Evolutionary conservation across 1,284 basidiomycete species (phyloP).

Genomic region (Ustilago tritici): DNA sequence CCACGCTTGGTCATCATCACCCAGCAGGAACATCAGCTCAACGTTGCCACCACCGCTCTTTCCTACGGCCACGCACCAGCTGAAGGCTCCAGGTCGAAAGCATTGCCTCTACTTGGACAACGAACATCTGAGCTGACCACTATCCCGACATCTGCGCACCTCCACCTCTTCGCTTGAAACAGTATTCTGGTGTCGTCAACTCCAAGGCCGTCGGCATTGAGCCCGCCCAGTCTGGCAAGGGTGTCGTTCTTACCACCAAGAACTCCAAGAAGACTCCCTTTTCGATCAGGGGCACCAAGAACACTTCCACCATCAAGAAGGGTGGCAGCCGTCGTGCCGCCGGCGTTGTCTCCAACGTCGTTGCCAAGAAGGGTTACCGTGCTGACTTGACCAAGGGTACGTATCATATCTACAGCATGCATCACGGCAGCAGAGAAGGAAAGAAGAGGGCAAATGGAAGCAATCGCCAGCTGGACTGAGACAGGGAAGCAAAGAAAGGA

Average conservation of each 20-base stretch:
- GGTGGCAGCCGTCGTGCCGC: constrained; percentile 62
- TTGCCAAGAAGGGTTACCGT: constrained; percentile 67
- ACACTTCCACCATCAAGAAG: constrained; percentile 51
- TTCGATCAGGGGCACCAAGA: constrained; percentile 52
- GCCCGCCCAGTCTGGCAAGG: constrained; percentile 53
- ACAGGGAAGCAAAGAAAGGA: not conserved
- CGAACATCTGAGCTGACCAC: constrained; percentile 18
- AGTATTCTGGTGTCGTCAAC: constrained; percentile 67
- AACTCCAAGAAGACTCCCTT: constrained; percentile 61
- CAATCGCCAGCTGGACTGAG: not conserved
- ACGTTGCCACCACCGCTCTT: not conserved
- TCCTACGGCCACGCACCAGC: not conserved
- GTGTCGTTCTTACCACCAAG: constrained; percentile 63
- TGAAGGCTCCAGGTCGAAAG: not conserved
- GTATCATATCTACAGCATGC: not conserved
- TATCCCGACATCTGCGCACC: not conserved
- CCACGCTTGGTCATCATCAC: not conserved
- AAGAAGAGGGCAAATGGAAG: too few relatives aligned
- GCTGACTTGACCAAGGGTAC: constrained; percentile 65
- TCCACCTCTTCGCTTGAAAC: constrained; percentile 4
- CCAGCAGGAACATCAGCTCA: not conserved
- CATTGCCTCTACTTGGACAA: not conserved
- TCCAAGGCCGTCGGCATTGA: constrained; percentile 66
- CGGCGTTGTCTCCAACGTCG: constrained; percentile 63
- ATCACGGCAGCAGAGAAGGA: not conserved